Evolutionary conservation across 306 rosid genomes (phyloP).

Genomic region (Rosa lucieae): DNA sequence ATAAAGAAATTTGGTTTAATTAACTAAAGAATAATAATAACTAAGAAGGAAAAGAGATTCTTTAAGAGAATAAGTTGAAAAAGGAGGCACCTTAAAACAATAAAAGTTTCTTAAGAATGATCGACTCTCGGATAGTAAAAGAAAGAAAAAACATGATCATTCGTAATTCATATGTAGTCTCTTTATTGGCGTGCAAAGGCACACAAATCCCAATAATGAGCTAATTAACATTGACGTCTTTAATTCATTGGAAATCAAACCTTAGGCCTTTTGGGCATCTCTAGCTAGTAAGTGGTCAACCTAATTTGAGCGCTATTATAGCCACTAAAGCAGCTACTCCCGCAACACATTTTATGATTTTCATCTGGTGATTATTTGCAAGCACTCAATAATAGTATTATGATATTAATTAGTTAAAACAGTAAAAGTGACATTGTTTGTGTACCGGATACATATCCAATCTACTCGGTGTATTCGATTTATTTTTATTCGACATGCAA

Average conservation of each 20-base stretch:
- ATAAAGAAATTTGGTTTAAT: background rate
- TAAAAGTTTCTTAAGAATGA: background rate
- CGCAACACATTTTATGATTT: background rate
- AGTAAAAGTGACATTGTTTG: too few species aligned
- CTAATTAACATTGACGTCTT: background rate
- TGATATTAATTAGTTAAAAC: too few species aligned
- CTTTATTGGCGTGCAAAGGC: background rate
- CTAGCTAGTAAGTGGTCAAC: background rate
- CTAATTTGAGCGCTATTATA: background rate
- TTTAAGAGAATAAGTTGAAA: background rate
- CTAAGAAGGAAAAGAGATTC: background rate
- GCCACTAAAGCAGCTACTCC: background rate
- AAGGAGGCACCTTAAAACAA: background rate
- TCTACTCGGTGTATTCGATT: background rate
- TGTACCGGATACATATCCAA: background rate
- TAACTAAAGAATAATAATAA: background rate
- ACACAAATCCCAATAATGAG: slow-evolving; percentile 2
- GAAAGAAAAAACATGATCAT: background rate
- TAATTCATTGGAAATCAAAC: background rate
- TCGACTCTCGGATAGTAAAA: background rate
- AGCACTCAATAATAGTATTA: too few species aligned
- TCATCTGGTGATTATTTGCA: background rate
- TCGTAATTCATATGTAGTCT: background rate
- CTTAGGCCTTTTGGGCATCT: background rate
- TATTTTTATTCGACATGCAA: too few species aligned